A percentile compares a stretch with the other conserved stretches of the same genome.
Conservation (phyloP, 1,284 basidiomycete genomes). For the Acaromyces ingoldii region DNA sequence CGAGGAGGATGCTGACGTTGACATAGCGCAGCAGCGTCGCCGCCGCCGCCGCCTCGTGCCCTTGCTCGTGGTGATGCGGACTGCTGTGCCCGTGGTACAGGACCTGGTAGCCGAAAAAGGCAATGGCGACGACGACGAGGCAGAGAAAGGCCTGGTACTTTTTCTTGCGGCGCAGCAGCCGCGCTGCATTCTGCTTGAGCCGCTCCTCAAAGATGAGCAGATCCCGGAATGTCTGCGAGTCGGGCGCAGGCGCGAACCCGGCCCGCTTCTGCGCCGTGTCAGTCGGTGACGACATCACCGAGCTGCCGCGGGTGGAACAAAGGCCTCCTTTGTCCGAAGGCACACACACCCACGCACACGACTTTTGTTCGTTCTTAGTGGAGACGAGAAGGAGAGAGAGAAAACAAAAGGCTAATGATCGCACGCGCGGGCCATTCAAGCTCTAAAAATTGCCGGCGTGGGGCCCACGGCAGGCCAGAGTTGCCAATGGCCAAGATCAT, state of each 20-base stretch:
- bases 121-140: constrained; percentile 65
- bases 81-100: constrained; percentile 55
- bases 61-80: neutral
- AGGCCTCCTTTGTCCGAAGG: no score
- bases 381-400: no score
- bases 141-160: constrained; percentile 79
- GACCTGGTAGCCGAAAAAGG: constrained; percentile 68
- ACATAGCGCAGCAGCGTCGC: constrained; percentile 31
- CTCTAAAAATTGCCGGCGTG: no score
- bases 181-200: constrained; percentile 83
- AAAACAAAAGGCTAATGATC: no score
- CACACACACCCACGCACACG: no score
- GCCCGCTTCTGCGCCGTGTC: no score
- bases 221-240: constrained; percentile 76
- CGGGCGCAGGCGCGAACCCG: constrained; percentile 68
- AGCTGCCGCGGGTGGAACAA: no score
- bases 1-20: constrained; percentile 33
- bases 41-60: neutral
- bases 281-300: no score
- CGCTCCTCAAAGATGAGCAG: constrained; percentile 91
- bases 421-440: no score
- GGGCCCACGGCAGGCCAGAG: no score
- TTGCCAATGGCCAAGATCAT: neutral
- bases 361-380: no score
- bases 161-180: constrained; percentile 71